Conservation (phyloP, 2,329 filamentous ascomycete genomes). For the Paecilomyces niveus region DNA sequence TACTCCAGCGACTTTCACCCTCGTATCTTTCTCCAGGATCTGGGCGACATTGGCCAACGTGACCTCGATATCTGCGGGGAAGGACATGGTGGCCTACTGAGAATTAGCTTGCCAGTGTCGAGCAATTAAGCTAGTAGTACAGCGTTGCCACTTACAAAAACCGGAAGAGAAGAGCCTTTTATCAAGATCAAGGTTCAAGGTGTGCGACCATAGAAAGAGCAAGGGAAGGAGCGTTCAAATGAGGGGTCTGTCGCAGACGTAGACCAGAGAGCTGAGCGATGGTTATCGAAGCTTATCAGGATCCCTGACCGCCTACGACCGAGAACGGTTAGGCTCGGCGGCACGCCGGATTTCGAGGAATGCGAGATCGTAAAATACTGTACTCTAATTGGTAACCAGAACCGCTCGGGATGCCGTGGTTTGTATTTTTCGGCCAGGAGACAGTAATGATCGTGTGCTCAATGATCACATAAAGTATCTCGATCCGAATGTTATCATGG, state of each 20-base stretch:
- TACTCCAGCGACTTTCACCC: slow-evolving; percentile 80
- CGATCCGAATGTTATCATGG: no score
- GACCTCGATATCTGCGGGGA: slow-evolving; percentile 9
- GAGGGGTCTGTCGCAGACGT: background rate
- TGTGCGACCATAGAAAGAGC: background rate
- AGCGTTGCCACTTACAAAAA: background rate
- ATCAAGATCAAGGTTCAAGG: background rate
- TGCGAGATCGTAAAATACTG: no score
- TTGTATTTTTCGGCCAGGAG: no score
- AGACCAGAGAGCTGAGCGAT: background rate
- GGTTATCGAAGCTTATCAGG: background rate
- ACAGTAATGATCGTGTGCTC: no score
- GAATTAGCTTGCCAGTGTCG: background rate
- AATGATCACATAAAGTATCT: no score
- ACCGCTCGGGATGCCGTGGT: no score
- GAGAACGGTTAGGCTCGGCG: background rate
- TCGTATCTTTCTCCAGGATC: slow-evolving; percentile 62
- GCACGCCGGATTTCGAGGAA: no score
- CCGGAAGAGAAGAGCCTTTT: background rate
- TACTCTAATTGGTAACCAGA: no score
- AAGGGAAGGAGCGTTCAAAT: background rate
- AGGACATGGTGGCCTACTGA: background rate
- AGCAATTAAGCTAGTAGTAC: background rate
- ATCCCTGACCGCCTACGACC: background rate
- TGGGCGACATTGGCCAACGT: slow-evolving; percentile 59